Evolutionary conservation across 805 yeast genomes (phyloP).

Genomic region (Komagataella ulmi): DNA sequence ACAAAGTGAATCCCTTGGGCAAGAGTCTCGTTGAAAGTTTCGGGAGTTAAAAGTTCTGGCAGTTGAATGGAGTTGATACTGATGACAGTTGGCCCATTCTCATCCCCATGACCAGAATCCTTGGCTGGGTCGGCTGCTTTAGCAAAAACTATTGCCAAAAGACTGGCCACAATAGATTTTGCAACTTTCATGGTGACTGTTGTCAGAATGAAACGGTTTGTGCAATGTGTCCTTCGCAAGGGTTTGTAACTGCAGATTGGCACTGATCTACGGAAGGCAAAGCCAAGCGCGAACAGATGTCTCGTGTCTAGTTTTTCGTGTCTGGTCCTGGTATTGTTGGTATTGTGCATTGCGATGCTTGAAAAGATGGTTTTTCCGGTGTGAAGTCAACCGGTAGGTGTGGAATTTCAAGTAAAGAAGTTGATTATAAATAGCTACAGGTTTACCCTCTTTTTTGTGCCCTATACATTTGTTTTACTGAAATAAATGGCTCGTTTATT

Average conservation of each 20-base stretch:
- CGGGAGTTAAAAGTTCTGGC: constrained; percentile 38
- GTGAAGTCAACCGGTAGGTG: too few species aligned
- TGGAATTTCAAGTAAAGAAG: too few species aligned
- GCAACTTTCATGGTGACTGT: background rate
- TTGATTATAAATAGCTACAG: too few species aligned
- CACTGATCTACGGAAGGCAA: background rate
- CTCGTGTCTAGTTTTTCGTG: background rate
- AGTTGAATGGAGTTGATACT: constrained; percentile 7
- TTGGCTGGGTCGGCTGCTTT: constrained; percentile 1
- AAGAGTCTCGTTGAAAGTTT: constrained; percentile 35
- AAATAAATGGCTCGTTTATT: too few species aligned
- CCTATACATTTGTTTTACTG: too few species aligned
- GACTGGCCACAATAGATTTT: background rate
- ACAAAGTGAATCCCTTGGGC: constrained; percentile 53
- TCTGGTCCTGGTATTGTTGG: background rate
- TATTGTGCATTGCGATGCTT: too few species aligned
- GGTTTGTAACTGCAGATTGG: background rate
- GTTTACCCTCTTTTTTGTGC: background rate
- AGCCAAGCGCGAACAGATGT: background rate
- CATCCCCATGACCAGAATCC: constrained; percentile 4
- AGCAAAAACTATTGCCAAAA: background rate
- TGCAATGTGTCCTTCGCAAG: background rate
- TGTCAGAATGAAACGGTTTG: background rate
- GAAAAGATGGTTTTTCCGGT: too few species aligned
- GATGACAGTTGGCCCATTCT: background rate